These are phyloP conservation scores for Limtongia smithiae DNA, from an alignment of 805 yeast genomes.

Conservation along the genomic window DNA sequence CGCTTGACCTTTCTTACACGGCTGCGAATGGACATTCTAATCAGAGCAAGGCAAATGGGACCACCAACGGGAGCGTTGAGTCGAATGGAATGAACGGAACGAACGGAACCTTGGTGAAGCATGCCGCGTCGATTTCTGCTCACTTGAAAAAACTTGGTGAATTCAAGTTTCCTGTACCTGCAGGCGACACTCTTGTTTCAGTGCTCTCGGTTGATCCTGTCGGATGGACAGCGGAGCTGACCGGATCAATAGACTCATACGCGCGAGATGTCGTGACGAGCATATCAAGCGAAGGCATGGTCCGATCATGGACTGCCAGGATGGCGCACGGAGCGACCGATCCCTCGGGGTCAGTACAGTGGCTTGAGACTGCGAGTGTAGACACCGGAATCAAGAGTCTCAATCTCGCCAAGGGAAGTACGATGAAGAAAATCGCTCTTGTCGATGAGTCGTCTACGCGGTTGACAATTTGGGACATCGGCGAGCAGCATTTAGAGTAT, in stretches of 20 bases:
- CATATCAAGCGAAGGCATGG: slow-evolving; percentile 51
- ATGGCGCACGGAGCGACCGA: slow-evolving; percentile 27
- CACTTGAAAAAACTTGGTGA: slow-evolving; percentile 20
- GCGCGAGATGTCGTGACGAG: slow-evolving; percentile 54
- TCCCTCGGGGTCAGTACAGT: slow-evolving; percentile 38
- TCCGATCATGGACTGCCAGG: slow-evolving; percentile 48
- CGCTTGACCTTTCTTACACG: not conserved
- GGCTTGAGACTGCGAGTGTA: slow-evolving; percentile 53
- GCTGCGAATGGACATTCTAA: not conserved
- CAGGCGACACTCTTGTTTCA: slow-evolving; percentile 39
- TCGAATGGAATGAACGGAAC: too few relatives aligned
- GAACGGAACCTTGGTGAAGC: not conserved
- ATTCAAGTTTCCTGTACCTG: slow-evolving; percentile 30
- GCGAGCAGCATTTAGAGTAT: slow-evolving; percentile 52
- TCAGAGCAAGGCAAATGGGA: not conserved
- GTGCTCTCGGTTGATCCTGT: slow-evolving; percentile 58
- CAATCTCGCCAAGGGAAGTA: slow-evolving; percentile 63
- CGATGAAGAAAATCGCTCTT: slow-evolving; percentile 70
- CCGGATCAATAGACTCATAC: slow-evolving; percentile 37
- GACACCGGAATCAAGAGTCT: slow-evolving; percentile 56
- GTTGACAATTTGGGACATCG: slow-evolving; percentile 77
- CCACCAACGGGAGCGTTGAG: not conserved
- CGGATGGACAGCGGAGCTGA: slow-evolving; percentile 45
- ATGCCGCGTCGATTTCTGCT: not conserved
- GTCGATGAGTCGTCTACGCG: slow-evolving; percentile 52